These are phyloP conservation scores for Fusarium pseudograminearum DNA, from an alignment of 2,329 filamentous ascomycete species.

Conservation along the genomic window DNA sequence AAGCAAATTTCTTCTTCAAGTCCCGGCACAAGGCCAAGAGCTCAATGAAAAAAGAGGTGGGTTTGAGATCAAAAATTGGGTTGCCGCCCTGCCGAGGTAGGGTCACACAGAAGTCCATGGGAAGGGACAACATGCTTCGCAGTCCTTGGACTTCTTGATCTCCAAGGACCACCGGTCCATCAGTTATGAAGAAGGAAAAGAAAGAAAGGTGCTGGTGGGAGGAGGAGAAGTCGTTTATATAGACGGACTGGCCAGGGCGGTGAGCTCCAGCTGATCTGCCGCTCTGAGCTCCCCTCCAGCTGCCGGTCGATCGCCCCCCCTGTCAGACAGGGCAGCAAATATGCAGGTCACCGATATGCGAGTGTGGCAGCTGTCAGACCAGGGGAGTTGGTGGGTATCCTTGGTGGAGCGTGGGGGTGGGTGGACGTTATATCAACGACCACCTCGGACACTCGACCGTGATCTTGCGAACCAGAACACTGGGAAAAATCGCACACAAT, in stretches of 20 bases:
- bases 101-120: neutral
- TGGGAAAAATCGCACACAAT: neutral
- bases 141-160: constrained; percentile 26
- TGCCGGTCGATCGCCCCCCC: constrained; percentile 1
- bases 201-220: neutral
- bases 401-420: constrained; percentile 8
- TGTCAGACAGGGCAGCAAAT: neutral
- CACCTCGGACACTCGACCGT: constrained; percentile 19
- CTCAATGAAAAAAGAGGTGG: constrained; percentile 40
- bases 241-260: constrained; percentile 6
- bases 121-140: constrained; percentile 19
- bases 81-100: constrained; percentile 9
- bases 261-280: constrained; percentile 35
- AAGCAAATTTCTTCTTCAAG: constrained; percentile 39
- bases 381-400: constrained; percentile 1
- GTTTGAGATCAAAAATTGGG: constrained; percentile 31
- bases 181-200: constrained; percentile 2
- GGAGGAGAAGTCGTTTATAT: constrained; percentile 10
- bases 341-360: too few relatives aligned
- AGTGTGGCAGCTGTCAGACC: constrained; percentile 6
- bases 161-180: constrained; percentile 17
- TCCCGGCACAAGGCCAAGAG: constrained; percentile 21
- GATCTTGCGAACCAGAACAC: constrained; percentile 13
- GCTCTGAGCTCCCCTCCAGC: neutral
- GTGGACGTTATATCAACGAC: constrained; percentile 14